These are phyloP conservation scores for Plasmodium gallinaceum DNA, from an alignment of 169 alveolate genomes.

Conservation along the genomic window DNA sequence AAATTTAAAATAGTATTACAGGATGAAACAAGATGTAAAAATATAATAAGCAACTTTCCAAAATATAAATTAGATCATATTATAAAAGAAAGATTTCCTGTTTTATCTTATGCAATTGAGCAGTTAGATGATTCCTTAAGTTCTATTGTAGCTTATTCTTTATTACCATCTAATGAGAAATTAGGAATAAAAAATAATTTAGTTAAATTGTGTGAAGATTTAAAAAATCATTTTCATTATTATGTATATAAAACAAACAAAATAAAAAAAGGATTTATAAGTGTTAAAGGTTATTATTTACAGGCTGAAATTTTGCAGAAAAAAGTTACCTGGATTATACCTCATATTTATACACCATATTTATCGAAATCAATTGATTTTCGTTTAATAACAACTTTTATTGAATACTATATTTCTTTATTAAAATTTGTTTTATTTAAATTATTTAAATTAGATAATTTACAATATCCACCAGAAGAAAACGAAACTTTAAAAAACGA, in stretches of 20 bases:
- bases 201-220: background rate
- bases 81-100: conserved; percentile 97
- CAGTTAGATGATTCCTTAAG: conserved; percentile 99
- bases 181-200: conserved; percentile 16
- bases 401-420: conserved; percentile 93
- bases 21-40: conserved; percentile 90
- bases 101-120: conserved; percentile 96
- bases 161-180: conserved; percentile 17
- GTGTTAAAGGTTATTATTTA: conserved; percentile 98
- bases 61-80: conserved; percentile 94
- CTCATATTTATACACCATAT: conserved; percentile 95
- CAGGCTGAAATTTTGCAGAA: conserved; percentile 95
- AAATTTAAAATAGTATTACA: conserved; percentile 92
- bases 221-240: conserved; percentile 47
- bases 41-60: conserved; percentile 91
- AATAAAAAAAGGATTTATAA: conserved; percentile 92
- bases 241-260: conserved; percentile 25
- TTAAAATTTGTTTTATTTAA: conserved; percentile 94
- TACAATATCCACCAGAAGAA: conserved; percentile 88
- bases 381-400: conserved; percentile 93
- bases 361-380: conserved; percentile 42
- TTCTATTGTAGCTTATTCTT: conserved; percentile 89
- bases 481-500: conserved; percentile 22
- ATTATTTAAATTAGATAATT: conserved; percentile 90
- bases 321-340: conserved; percentile 97